Conservation (phyloP, 805 yeast species). For the Nakazawaea pomicola region DNA sequence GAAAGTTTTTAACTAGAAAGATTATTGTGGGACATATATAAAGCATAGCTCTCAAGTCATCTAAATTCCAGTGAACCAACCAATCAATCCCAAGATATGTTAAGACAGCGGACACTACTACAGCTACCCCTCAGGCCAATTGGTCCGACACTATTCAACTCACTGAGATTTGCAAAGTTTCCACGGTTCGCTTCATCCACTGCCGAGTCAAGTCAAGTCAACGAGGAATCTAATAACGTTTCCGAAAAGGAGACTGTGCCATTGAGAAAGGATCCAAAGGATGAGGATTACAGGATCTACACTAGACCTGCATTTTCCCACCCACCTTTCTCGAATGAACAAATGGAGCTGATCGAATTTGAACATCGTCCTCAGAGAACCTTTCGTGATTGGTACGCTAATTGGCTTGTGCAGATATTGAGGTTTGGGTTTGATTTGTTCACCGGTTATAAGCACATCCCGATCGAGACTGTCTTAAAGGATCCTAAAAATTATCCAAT, state of each 20-base stretch:
- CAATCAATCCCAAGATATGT: too few relatives aligned
- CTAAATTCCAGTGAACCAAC: too few relatives aligned
- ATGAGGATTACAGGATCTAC: slow-evolving; percentile 16
- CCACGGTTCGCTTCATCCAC: too few relatives aligned
- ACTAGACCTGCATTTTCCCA: slow-evolving; percentile 37
- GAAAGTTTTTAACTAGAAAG: too few relatives aligned
- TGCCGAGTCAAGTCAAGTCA: not conserved
- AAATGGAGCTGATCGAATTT: slow-evolving; percentile 36
- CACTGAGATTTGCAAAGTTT: too few relatives aligned
- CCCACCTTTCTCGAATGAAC: slow-evolving; percentile 31
- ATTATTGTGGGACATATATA: too few relatives aligned
- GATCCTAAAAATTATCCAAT: slow-evolving; percentile 33
- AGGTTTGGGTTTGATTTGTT: slow-evolving; percentile 52
- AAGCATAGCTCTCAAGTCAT: too few relatives aligned
- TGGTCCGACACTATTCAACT: too few relatives aligned
- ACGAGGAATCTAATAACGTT: not conserved
- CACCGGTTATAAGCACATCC: slow-evolving; percentile 57
- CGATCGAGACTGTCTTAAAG: slow-evolving; percentile 23
- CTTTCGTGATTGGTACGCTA: slow-evolving; percentile 49
- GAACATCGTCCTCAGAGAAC: slow-evolving; percentile 49
- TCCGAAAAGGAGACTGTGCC: not conserved
- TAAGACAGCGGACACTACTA: too few relatives aligned
- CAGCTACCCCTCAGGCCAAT: too few relatives aligned
- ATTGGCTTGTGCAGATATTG: slow-evolving; percentile 35
- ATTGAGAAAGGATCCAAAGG: not conserved